These are phyloP conservation scores for Cladosporium sp. DNA, from an alignment of 2,329 filamentous ascomycete genomes.

Conservation along the genomic window DNA sequence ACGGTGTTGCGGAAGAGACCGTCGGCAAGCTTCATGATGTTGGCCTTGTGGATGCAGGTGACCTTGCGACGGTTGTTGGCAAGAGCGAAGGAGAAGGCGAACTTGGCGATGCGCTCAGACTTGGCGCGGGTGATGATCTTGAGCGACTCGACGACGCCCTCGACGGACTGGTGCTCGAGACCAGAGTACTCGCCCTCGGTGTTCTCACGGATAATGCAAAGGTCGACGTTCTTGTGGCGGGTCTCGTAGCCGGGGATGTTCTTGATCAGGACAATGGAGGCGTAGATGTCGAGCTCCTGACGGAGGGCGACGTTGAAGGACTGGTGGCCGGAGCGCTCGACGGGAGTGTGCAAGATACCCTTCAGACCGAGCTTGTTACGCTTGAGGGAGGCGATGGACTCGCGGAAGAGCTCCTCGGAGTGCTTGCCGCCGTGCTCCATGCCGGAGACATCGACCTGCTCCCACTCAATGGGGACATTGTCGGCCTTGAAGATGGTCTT, in stretches of 20 bases:
- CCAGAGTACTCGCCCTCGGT: constrained; percentile 99
- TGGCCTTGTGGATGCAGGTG: constrained; percentile 99
- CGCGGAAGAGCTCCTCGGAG: constrained; percentile 91
- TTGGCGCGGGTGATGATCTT: constrained; percentile 99
- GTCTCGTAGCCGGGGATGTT: constrained; percentile 99
- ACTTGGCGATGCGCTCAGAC: constrained; percentile 98
- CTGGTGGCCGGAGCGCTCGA: constrained; percentile 95
- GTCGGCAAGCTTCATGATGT: constrained; percentile 99
- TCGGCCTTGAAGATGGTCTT: constrained; percentile 99
- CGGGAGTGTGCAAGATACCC: constrained; percentile 96
- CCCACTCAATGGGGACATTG: constrained; percentile 98
- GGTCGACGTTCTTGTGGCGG: constrained; percentile 93
- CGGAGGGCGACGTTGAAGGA: constrained; percentile 99
- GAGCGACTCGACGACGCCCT: constrained; percentile 95
- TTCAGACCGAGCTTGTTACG: constrained; percentile 99
- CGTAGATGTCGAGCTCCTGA: constrained; percentile 99
- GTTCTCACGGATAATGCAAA: constrained; percentile 99
- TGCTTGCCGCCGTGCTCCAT: constrained; percentile 82
- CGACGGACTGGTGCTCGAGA: constrained; percentile 96
- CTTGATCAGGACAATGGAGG: constrained; percentile 96
- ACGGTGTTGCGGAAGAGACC: constrained; percentile 98
- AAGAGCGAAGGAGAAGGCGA: constrained; percentile 95
- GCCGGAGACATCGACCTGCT: constrained; percentile 94
- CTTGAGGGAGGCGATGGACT: constrained; percentile 92
- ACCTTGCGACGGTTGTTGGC: constrained; percentile 99